A percentile compares a stretch with the other conserved stretches of the same genome.
phyloP scores from a whole-genome alignment of 2,329 filamentous ascomycete genomes.

The Parascedosporium putredinis region DNA sequence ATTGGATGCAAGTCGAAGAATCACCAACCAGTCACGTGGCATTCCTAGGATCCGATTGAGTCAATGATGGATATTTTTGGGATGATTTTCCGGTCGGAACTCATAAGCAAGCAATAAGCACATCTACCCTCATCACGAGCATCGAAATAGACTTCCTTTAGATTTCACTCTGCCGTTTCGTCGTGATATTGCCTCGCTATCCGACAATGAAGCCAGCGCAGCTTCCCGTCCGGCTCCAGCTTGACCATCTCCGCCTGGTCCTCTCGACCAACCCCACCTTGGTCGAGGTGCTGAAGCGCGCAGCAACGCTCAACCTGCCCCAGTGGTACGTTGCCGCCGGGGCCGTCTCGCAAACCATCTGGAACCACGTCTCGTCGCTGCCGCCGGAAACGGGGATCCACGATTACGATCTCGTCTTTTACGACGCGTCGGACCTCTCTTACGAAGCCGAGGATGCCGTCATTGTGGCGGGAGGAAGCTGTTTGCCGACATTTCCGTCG shows the following conservation, averaged over 20 bases:
- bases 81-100: too few relatives aligned
- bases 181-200: too few relatives aligned
- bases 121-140: too few relatives aligned
- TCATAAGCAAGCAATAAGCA: too few relatives aligned
- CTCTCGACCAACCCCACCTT: conserved; percentile 18
- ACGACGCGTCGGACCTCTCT: conserved; percentile 22
- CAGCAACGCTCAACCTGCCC: conserved; percentile 17
- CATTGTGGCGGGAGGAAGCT: conserved; percentile 20
- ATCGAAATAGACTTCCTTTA: too few relatives aligned
- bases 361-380: conserved; percentile 21
- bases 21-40: too few relatives aligned
- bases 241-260: not conserved
- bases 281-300: conserved; percentile 17
- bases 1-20: too few relatives aligned
- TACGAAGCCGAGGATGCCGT: conserved; percentile 25
- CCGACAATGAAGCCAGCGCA: not conserved
- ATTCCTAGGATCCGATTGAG: too few relatives aligned
- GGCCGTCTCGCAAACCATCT: conserved; percentile 26
- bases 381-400: conserved; percentile 22
- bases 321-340: conserved; percentile 25
- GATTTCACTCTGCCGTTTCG: too few relatives aligned
- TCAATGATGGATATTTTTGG: too few relatives aligned
- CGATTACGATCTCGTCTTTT: conserved; percentile 28
- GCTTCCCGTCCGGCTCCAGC: not conserved
- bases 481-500: conserved; percentile 19